phyloP scores from a whole-genome alignment of 73 alveolate species.

The Breviolum minutum region DNA sequence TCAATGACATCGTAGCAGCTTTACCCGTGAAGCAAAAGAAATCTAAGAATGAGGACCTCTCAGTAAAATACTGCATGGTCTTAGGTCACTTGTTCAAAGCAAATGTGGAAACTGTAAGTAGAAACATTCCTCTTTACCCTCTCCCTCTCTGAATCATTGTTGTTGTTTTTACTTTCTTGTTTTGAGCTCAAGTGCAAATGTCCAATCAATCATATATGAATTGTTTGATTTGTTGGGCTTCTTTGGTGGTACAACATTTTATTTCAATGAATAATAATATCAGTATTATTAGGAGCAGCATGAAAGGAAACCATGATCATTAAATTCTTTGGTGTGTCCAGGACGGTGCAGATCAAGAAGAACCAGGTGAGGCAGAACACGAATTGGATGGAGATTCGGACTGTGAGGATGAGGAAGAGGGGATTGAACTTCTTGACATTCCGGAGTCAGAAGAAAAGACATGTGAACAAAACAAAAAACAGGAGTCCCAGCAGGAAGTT shows the following conservation, averaged over 20 bases:
- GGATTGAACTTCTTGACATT: not conserved
- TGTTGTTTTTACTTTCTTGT: too few relatives aligned
- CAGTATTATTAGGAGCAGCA: not conserved
- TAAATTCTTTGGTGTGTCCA: not conserved
- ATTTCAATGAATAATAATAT: not conserved
- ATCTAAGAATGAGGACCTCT: not conserved
- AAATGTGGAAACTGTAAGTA: too few relatives aligned
- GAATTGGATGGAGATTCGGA: not conserved
- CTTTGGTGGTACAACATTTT: too few relatives aligned
- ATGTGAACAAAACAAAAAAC: not conserved
- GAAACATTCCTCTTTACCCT: too few relatives aligned
- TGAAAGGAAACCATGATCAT: too few relatives aligned
- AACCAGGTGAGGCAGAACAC: not conserved
- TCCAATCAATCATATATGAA: too few relatives aligned
- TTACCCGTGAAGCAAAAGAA: not conserved
- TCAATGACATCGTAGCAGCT: not conserved
- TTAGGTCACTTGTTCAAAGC: too few relatives aligned
- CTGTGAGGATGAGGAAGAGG: not conserved
- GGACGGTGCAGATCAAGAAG: not conserved
- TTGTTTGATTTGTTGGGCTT: too few relatives aligned
- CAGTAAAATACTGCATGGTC: too few relatives aligned
- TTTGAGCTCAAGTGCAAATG: too few relatives aligned
- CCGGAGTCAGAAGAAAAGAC: not conserved
- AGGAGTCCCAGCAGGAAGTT: too few relatives aligned
- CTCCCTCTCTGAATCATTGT: too few relatives aligned